These are phyloP conservation scores for Microbotryum lychnidis-dioicae DNA, from an alignment of 1,284 basidiomycete genomes.

Conservation along the genomic window DNA sequence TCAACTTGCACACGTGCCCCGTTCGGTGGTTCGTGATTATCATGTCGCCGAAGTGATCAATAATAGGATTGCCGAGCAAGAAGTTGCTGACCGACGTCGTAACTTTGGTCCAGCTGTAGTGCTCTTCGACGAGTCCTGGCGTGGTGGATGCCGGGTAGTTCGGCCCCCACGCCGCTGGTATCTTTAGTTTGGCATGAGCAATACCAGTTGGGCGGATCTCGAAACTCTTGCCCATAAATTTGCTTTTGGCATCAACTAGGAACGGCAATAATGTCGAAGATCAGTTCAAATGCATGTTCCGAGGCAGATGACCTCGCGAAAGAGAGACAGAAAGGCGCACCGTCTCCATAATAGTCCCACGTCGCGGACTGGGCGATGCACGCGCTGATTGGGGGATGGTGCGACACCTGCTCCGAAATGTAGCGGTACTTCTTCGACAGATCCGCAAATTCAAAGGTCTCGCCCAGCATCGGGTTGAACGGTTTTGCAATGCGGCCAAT, in stretches of 20 bases:
- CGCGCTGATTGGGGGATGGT: slow-evolving; percentile 95
- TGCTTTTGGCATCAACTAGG: slow-evolving; percentile 82
- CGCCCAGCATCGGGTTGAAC: slow-evolving; percentile 82
- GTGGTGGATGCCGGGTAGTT: slow-evolving; percentile 40
- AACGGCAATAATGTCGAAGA: slow-evolving; percentile 31
- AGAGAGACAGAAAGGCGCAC: slow-evolving; percentile 36
- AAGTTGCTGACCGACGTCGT: slow-evolving; percentile 90
- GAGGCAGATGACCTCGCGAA: not conserved
- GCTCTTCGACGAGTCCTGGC: slow-evolving; percentile 58
- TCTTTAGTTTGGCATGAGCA: slow-evolving; percentile 75
- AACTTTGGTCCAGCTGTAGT: slow-evolving; percentile 93
- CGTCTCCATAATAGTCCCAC: slow-evolving; percentile 77
- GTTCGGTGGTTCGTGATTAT: slow-evolving; percentile 81
- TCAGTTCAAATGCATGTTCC: not conserved
- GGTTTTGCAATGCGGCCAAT: slow-evolving; percentile 86
- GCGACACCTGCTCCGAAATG: slow-evolving; percentile 88
- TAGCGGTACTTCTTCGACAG: slow-evolving; percentile 86
- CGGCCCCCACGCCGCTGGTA: slow-evolving; percentile 56
- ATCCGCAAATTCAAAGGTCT: slow-evolving; percentile 91
- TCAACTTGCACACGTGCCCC: slow-evolving; percentile 76
- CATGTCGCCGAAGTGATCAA: slow-evolving; percentile 97
- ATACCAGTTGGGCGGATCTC: slow-evolving; percentile 93
- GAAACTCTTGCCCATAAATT: slow-evolving; percentile 82
- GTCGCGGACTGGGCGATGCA: slow-evolving; percentile 83
- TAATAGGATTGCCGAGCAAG: slow-evolving; percentile 81